Conservation (phyloP, 2,329 filamentous ascomycete genomes). For the Aspergillus sp. region DNA sequence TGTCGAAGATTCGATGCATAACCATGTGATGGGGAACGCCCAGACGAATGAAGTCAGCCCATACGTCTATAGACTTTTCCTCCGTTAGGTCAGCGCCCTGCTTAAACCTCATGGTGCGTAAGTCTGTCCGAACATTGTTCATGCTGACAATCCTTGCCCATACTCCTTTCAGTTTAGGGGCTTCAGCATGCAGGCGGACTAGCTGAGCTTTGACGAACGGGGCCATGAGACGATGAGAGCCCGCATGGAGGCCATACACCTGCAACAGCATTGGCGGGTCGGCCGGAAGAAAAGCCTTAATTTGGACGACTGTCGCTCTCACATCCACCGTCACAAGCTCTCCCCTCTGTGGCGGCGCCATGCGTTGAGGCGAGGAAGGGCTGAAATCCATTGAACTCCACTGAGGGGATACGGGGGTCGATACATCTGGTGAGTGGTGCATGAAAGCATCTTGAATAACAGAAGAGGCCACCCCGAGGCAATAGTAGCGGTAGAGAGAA, state of each 20-base stretch:
- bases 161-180: slow-evolving; percentile 74
- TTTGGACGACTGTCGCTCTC: slow-evolving; percentile 75
- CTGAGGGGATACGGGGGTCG: slow-evolving; percentile 7
- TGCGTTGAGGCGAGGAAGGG: slow-evolving; percentile 27
- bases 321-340: slow-evolving; percentile 82
- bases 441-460: slow-evolving; percentile 70
- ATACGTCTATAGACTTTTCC: slow-evolving; percentile 80
- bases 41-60: slow-evolving; percentile 79
- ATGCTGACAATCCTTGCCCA: slow-evolving; percentile 87
- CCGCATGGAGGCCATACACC: slow-evolving; percentile 76
- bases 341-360: slow-evolving; percentile 22
- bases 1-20: slow-evolving; percentile 89
- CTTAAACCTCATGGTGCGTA: slow-evolving; percentile 74
- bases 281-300: slow-evolving; percentile 84
- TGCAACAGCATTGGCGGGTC: slow-evolving; percentile 93
- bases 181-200: slow-evolving; percentile 81
- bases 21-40: slow-evolving; percentile 90
- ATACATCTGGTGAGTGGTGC: slow-evolving; percentile 22
- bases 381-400: slow-evolving; percentile 16
- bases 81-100: slow-evolving; percentile 61
- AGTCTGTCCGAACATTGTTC: slow-evolving; percentile 76
- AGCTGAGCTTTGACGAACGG: slow-evolving; percentile 78
- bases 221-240: slow-evolving; percentile 81
- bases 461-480: slow-evolving; percentile 75
- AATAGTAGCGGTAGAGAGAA: slow-evolving; percentile 90